Evolutionary conservation across 345 rosid species (phyloP), one percentile per base, ranked within the genome.

Genomic region (Melaleuca quinquenervia): DNA sequence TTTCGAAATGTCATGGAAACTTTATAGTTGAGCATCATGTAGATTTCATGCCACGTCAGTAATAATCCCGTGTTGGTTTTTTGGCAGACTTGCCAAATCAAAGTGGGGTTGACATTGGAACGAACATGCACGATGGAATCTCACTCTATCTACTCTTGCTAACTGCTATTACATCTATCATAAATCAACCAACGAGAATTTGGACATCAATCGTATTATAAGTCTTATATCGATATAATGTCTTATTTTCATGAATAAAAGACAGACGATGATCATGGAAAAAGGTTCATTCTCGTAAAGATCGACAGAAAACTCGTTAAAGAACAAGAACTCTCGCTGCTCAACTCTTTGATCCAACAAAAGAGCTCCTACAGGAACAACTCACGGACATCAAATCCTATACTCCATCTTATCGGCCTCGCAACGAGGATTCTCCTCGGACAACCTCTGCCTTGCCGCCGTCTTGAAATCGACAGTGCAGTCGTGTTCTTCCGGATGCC

Each of bases 401-500:
- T 22, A 45, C 56, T 89, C 92, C 82, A 95, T 83, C 86, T 94
- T 93, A 75, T 96, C 94, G 82, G 96, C 96, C 87, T 91, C 93
- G 27, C 93, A 91, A 6, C 91, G 87, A 5, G 98, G 98, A 88
- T 96, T 95, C 2, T 94, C 94, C 92, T 91, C 89, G 5, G 96
- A 94, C 83, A 94, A 90, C 0, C 93, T 92, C 0, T 90, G 86
- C 11, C 96, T 92, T 3, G 94, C 96, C 2, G 84, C 82, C 11
- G 70, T 90, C 94, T 94, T 93, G 94, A 92, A 96, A 91, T 96
- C 98, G 41, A 93, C 94, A 1, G 78, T 82, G 52, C 98, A 96
- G 5, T 89, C 91, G 22, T 96, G 98, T 29, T 90, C 91, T 90
- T 96, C 98, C 5, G 98, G 91, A 90, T 96, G 93, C 84, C 99